These are phyloP conservation scores for Backusella westeae DNA, from an alignment of 192 early-diverging fungal genomes.

Conservation along the genomic window DNA sequence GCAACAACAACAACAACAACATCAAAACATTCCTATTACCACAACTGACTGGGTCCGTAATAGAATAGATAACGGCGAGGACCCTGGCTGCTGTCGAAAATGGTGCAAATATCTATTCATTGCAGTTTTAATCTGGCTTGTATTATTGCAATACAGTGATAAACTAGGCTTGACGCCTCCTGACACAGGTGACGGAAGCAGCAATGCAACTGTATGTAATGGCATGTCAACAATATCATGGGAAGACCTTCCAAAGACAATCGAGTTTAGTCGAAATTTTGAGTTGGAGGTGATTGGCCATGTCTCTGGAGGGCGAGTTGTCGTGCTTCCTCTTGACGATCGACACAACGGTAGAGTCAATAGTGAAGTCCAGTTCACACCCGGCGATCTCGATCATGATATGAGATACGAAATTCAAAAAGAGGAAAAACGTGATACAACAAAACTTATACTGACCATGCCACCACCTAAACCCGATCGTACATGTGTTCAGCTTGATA, in stretches of 20 bases:
- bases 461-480: background rate
- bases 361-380: background rate
- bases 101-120: background rate
- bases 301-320: background rate
- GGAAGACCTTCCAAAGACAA: background rate
- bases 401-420: background rate
- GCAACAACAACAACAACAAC: background rate
- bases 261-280: background rate
- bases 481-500: background rate
- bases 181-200: background rate
- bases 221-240: background rate
- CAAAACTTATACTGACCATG: background rate
- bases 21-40: background rate
- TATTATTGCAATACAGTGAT: background rate
- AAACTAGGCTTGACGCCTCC: background rate
- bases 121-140: conserved; percentile 7
- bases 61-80: background rate
- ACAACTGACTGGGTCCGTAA: background rate
- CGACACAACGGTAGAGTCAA: background rate
- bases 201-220: background rate
- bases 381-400: background rate
- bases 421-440: background rate
- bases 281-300: background rate
- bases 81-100: conserved; percentile 12
- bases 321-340: background rate